Base-by-base conservation (phyloP, 2,329 filamentous ascomycete genomes). In the Neonectria neomacrospora region DNA sequence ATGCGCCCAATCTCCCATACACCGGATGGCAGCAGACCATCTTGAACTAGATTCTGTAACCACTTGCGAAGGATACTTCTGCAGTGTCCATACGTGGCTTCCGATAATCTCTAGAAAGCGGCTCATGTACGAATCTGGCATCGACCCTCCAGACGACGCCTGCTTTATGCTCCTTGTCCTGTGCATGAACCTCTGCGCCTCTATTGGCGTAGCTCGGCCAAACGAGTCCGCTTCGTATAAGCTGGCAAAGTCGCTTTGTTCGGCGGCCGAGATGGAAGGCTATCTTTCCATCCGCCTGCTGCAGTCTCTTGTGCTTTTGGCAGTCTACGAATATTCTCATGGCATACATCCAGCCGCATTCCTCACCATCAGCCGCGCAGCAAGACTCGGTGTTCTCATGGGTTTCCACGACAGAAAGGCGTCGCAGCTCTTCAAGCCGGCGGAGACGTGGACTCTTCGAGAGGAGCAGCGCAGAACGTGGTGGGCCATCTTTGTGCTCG, bases 401-500 rank as follows among this genome's bases (percentile, higher is more conserved):
- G 67, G 67, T 7, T 37, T 68, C 2, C 60, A 70, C 14, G 47
- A 61, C 26, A 54, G 57, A 3, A 55, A 45, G 12, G 22, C 42
- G 1, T 41, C 54, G 11, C 59, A 62, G 30, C 44, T 72, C 0
- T 70, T 72, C 28, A 59, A 54, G 12, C n/a, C 51, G 2, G 30
- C 65, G 7, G 58, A 66, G 2, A 71, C 63, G 2, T 71, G 64
- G 67, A 64, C 58, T 1, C 56, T 67, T 7, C 52, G 62, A 5
- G 68, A 71, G 54, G 70, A 71, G 41, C 64, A 68, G 12, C 52
- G 65, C 3, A 54, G 67, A 41, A 67, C 65, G 3, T 70, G 65
- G 65, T 70, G 70, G 68, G 62, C 68, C 2, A 61, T 72, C 8
- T 66, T 67, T 18, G 30, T 71, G 1, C 58, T 72, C 5, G 70